Conservation (phyloP, 352 stramenopile genomes). For the Globisporangium ultimum region DNA sequence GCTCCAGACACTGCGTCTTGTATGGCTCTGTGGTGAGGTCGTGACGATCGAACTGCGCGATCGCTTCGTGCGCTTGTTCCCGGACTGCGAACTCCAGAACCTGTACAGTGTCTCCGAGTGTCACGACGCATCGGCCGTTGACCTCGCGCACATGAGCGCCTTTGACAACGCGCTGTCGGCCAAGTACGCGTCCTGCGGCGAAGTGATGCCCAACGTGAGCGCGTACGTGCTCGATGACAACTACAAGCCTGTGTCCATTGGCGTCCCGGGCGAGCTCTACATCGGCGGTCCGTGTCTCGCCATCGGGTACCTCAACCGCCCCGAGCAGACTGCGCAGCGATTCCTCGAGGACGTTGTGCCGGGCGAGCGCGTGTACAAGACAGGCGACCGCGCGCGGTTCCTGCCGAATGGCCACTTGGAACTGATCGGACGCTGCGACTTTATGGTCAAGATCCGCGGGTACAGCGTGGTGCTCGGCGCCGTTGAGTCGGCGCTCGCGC, state of each 20-base stretch:
- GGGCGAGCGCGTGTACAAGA: slow-evolving; percentile 88
- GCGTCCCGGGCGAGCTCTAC: slow-evolving; percentile 79
- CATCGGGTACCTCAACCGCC: slow-evolving; percentile 81
- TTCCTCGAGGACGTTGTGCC: slow-evolving; percentile 70
- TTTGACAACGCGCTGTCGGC: slow-evolving; percentile 71
- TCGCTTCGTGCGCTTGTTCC: slow-evolving; percentile 81
- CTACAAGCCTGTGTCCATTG: slow-evolving; percentile 55
- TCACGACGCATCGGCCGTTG: slow-evolving; percentile 87
- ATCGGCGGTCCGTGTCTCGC: slow-evolving; percentile 85
- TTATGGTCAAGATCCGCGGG: slow-evolving; percentile 95
- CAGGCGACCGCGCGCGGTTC: slow-evolving; percentile 89
- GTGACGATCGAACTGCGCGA: slow-evolving; percentile 89
- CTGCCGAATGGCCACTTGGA: slow-evolving; percentile 90
- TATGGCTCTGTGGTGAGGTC: slow-evolving; percentile 92
- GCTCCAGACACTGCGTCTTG: slow-evolving; percentile 75
- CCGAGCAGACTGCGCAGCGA: slow-evolving; percentile 69
- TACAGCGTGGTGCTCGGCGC: slow-evolving; percentile 93
- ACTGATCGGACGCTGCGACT: slow-evolving; percentile 92
- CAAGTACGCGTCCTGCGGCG: slow-evolving; percentile 88
- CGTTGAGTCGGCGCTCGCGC: slow-evolving; percentile 87
- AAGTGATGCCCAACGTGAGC: slow-evolving; percentile 82
- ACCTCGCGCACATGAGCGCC: slow-evolving; percentile 68
- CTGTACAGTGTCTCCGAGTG: slow-evolving; percentile 94
- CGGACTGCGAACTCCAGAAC: slow-evolving; percentile 87
- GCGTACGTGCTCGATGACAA: slow-evolving; percentile 77